Base-by-base conservation (phyloP, 192 early-diverging fungal species). In the Nowakowskiella sp. region DNA sequence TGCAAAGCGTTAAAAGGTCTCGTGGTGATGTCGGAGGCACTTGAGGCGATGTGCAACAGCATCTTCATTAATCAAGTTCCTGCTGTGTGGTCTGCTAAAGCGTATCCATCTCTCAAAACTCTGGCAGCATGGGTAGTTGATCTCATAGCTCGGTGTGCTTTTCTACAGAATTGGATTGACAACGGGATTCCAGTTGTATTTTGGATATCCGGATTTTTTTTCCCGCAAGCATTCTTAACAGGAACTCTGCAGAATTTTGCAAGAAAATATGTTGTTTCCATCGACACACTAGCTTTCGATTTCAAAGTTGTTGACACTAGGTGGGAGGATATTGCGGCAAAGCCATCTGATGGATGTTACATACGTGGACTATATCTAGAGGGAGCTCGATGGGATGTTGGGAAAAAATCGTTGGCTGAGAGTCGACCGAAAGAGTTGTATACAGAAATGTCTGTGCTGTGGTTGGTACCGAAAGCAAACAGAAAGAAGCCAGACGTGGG, bases 151-250 rank as follows among this genome's bases (percentile, higher is more conserved):
- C 57, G 77, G 21, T 67, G 64, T 33, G 75, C 73, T 4, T 80
- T 80, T 44, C 68, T 80, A 32, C 75, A 78, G 51, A 66, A 72
- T 50, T 80, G 77, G 77, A 74, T 78, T n/a, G 64, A 74, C 36
- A 61, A 45, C 32, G 77, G 77, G 2, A 73, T 78, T 6, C 77
- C 77, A 5, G 57, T 55, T 22, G 67, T 80, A 6, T 80, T 77
- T 36, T 80, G 77, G 77, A 80, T 80, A 24, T 62, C 58, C 21
- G 77, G 77, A 1, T 80, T 80, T 70, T 80, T 80, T 51, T 80
- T 80, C 64, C 77, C 77, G 8, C 77, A 80, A 52, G 74, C 77
- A 8, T 80, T 80, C 59, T 31, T 80, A 16, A 80, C 77, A 1
- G 77, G 75, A 19, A 80, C 77, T 8, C 58, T 80, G 3, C 77